Conservation (phyloP, 2,329 filamentous ascomycete genomes). For the Botrytis deweyae region DNA sequence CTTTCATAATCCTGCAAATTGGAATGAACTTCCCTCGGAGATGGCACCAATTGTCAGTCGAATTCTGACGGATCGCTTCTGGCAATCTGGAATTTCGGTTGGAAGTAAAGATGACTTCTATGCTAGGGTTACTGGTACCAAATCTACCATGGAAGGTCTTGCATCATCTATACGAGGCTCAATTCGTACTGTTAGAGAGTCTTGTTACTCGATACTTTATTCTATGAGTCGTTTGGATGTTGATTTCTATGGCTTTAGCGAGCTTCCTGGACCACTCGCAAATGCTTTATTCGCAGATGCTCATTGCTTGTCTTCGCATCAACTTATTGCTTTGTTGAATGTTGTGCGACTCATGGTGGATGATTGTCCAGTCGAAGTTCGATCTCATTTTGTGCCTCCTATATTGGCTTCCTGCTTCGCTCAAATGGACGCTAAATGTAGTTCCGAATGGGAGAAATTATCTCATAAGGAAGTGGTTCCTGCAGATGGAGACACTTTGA, state of each 20-base stretch:
- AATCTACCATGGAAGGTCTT: slow-evolving; percentile 85
- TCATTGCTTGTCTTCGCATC: slow-evolving; percentile 81
- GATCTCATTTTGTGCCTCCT: slow-evolving; percentile 79
- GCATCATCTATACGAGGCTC: slow-evolving; percentile 90
- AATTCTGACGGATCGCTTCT: slow-evolving; percentile 91
- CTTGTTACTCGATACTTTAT: slow-evolving; percentile 90
- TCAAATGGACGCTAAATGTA: slow-evolving; percentile 85
- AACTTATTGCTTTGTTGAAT: slow-evolving; percentile 90
- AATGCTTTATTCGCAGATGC: slow-evolving; percentile 82
- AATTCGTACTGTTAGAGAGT: slow-evolving; percentile 85
- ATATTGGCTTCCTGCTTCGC: slow-evolving; percentile 79
- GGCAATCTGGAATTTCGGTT: slow-evolving; percentile 95
- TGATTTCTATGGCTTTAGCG: slow-evolving; percentile 86
- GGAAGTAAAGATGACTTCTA: slow-evolving; percentile 98
- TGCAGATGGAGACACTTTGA: slow-evolving; percentile 73
- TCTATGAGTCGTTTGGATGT: slow-evolving; percentile 85
- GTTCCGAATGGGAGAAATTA: slow-evolving; percentile 80
- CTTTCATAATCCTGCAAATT: slow-evolving; percentile 83
- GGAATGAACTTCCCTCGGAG: slow-evolving; percentile 72
- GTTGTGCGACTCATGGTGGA: slow-evolving; percentile 86
- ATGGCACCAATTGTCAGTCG: slow-evolving; percentile 75
- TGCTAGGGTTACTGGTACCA: slow-evolving; percentile 83
- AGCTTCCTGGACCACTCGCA: slow-evolving; percentile 79
- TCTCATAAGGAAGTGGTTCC: slow-evolving; percentile 60
- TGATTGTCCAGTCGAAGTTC: slow-evolving; percentile 78